phyloP scores from a whole-genome alignment of 2,329 filamentous ascomycete species.

The Coniochaeta sp. region DNA sequence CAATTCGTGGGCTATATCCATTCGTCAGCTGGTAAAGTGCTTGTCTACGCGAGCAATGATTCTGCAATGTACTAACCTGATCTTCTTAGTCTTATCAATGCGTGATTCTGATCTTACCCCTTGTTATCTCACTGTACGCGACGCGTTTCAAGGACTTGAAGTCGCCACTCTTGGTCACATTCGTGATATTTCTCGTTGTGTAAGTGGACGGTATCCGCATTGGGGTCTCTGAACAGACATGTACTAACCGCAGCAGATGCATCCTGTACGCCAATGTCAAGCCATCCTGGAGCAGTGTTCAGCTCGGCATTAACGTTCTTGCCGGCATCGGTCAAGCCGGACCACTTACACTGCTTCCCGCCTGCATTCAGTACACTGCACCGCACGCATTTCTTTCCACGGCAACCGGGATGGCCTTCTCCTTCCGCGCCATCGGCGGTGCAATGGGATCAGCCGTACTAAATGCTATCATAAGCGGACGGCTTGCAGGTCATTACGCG shows the following conservation, averaged over 20 bases:
- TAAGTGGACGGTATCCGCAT: slow-evolving; percentile 18
- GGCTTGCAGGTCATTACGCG: slow-evolving; percentile 30
- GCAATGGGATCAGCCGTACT: slow-evolving; percentile 45
- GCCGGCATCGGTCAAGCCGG: slow-evolving; percentile 41
- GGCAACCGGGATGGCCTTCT: slow-evolving; percentile 45
- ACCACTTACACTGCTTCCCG: slow-evolving; percentile 40
- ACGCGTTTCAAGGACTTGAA: slow-evolving; percentile 42
- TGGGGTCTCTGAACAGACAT: neutral
- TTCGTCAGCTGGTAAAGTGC: slow-evolving; percentile 30
- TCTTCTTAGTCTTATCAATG: slow-evolving; percentile 26
- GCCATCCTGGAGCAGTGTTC: slow-evolving; percentile 33
- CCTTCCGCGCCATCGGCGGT: slow-evolving; percentile 43
- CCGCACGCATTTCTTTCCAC: slow-evolving; percentile 45
- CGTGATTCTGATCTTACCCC: slow-evolving; percentile 28
- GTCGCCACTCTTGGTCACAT: slow-evolving; percentile 36
- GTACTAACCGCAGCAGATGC: slow-evolving; percentile 11
- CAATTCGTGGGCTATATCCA: slow-evolving; percentile 36
- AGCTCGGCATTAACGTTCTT: slow-evolving; percentile 40
- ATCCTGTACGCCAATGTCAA: slow-evolving; percentile 38
- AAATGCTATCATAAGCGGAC: slow-evolving; percentile 43
- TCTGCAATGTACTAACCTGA: neutral
- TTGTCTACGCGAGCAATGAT: no score
- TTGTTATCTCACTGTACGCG: slow-evolving; percentile 37
- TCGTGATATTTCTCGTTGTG: slow-evolving; percentile 37
- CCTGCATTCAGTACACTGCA: slow-evolving; percentile 43